Evolutionary conservation across 75 land plant genomes (phyloP), one percentile per base, ranked within the genome.

Genomic region (Pinus tabuliformis): DNA sequence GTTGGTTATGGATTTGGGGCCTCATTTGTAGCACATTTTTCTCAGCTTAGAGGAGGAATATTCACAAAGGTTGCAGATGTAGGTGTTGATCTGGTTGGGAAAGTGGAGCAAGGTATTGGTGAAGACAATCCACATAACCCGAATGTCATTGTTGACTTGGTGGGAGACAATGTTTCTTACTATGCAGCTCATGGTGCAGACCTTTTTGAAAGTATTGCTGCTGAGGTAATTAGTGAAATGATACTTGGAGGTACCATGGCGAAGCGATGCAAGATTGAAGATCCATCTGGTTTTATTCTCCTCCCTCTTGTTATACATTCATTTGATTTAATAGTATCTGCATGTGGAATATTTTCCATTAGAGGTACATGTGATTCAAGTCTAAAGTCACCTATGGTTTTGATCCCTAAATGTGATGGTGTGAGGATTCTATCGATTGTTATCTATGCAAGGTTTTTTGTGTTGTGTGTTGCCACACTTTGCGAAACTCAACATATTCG

Each of bases 141-240:
- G 3, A 36, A 36, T 36, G 37, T 36, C 37, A 36, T 2, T 36
- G 3, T 36, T 36, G 37, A 36, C 37, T 3, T 36, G 37, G 37
- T 36, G 77, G 99, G 99, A 63, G 99, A 94, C 75, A 97, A 94
- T 89, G 99, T 97, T 62, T 98, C 98, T 79, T 98, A 97, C 81
- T 97, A 95, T 88, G 99, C 99, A 77, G 99, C 99, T 62, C 88
- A 98, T 59, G 98, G 99, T 80, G 99, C 99, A 62, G 99, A 97
- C 83, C 85, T 97, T 15, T 97, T 97, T 86, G 99, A 97, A 84
- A 97, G 99, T 76, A 97, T 94, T 80, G 98, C 98, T 71, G 99
- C 99, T 42, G 98, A 97, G 80, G 86, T 97, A 30, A 36, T 36
- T 36, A 36, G 37, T 36, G 37, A 36, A 36, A 36, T 36, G 37